Base-by-base conservation (phyloP, 108 stramenopile genomes). In the Schizochytrium sp. region DNA sequence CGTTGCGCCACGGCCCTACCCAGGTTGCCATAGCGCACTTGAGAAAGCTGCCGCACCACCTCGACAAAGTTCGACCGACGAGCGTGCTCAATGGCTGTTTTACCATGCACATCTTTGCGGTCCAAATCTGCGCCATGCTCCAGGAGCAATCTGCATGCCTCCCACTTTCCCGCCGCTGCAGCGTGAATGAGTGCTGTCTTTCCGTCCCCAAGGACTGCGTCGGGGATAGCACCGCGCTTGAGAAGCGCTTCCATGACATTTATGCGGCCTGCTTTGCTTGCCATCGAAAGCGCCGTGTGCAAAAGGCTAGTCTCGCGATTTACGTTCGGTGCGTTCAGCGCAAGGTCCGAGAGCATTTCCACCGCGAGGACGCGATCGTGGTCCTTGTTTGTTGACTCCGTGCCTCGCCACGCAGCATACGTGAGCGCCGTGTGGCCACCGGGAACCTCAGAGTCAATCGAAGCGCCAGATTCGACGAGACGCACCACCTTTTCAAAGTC, bases 171-270 rank as follows among this genome's bases (percentile, higher is more conserved):
- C 25, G 76, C 76, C 6, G 76, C 76, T 23, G 76, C 76, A 23
- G 76, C 76, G 4, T 83, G 76, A 16, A 83, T 83, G 1, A 83
- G 45, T 34, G 76, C 76, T 0, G 45, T 28, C 28, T 83, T 83
- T 1, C 51, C 51, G 23, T 83, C 76, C n/a, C n/a, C n/a, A 6
- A 83, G 28, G 16, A 12, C 48, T 6, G n/a, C 48, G 16, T 83
- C 76, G 10, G 51, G 45, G 48, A 53, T 53, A 16, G 76, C 76
- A 1, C 76, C 76, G 45, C 76, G 76, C 45, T 83, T 83, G 48
- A 83, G n/a, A 12, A 83, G 76, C 25, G 76, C 76, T 34, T 83
- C 76, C 76, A 83, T 83, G 6, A 83, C 76, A 45, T 83, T 83
- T 3, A 83, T 47, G 19, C 76, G 45, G 6, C 76, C 76, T 12